A percentile compares a stretch with the other conserved stretches of the same genome.
phyloP scores from a whole-genome alignment of 1,284 basidiomycete species.

The Stereum hirsutum region DNA sequence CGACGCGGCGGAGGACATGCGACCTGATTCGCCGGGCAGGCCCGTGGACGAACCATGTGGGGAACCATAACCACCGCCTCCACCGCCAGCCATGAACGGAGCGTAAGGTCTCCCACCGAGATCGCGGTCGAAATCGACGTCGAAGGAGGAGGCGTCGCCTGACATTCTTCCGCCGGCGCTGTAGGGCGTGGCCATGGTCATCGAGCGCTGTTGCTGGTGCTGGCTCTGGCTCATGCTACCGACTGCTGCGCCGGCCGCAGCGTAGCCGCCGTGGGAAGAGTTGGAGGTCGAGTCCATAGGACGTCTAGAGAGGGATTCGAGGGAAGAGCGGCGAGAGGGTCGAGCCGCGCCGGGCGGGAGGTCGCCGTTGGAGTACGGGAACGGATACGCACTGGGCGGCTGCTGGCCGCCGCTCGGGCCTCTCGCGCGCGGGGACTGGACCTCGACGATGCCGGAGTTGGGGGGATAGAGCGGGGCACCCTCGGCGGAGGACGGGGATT shows the following conservation, averaged over 20 bases:
- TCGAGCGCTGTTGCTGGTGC: conserved; percentile 9
- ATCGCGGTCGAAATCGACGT: conserved; percentile 16
- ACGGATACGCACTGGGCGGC: conserved; percentile 47
- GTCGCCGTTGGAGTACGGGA: conserved; percentile 53
- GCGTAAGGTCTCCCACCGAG: conserved; percentile 28
- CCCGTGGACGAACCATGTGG: conserved; percentile 12
- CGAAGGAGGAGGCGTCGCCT: conserved; percentile 3
- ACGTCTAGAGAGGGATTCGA: conserved; percentile 23
- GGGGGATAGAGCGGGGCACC: not conserved
- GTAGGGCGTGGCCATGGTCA: not conserved
- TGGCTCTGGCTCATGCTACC: conserved; percentile 12
- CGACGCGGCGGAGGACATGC: conserved; percentile 26
- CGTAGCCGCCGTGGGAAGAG: conserved; percentile 3
- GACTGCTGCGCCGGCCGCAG: not conserved
- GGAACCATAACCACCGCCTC: not conserved
- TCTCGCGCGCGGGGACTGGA: not conserved
- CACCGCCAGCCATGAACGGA: conserved; percentile 36
- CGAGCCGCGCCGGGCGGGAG: conserved; percentile 40
- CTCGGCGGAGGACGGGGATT: conserved; percentile 1
- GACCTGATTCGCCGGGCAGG: conserved; percentile 15
- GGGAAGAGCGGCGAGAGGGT: conserved; percentile 23
- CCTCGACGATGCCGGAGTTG: conserved; percentile 2
- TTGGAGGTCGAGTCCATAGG: conserved; percentile 4
- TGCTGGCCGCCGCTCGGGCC: conserved; percentile 13
- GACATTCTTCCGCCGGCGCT: not conserved